Evolutionary conservation across 129 eudicot genomes (phyloP), one percentile per base, ranked within the genome.

Genomic region (Sambucus nigra): DNA sequence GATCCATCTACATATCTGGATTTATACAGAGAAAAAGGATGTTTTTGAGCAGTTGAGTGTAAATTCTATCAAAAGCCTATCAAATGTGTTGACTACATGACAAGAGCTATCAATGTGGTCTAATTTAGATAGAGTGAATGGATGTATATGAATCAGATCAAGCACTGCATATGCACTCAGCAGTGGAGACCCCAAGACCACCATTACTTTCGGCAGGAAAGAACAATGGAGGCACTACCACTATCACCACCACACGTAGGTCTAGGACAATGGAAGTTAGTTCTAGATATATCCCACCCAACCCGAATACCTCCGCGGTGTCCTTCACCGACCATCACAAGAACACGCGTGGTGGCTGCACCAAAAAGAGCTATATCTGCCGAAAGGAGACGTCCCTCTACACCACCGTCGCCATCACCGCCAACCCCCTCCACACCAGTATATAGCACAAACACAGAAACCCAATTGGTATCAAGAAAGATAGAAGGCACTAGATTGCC

Each of bases 331-430:
- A 82, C 25, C 50, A 54, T 71, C 48, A 72, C 72, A 12, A 77
- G 86, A 62, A 61, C 81, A 45, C 64, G 38, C 45, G 63, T 75
- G 20, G 38, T 29, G 16, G 55, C 68, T 16, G 70, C 44, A 15
- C 63, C 78, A 24, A 89, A 74, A 62, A 67, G 95, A 71, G 86
- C 98, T 39, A 65, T 72, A 47, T 86, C 96, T 4, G 85, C 87
- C 1, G 94, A 85, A 60, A 79, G 89, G 53, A 72, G 72, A 61
- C 79, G 94, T 24, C 91, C 83, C 0, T 51, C 71, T 1, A 66
- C 83, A 15, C 75, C 89, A 15, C 13, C 42, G 9, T 57, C 73
- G 20, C 53, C 80, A 48, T 73, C 83, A 20, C 76, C 80, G 7
- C 46, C 69, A 46, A 67, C 77, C 8, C 60, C 65, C 42, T 62